Conservation (phyloP, 306 rosid species). For the Clitoria ternatea region DNA sequence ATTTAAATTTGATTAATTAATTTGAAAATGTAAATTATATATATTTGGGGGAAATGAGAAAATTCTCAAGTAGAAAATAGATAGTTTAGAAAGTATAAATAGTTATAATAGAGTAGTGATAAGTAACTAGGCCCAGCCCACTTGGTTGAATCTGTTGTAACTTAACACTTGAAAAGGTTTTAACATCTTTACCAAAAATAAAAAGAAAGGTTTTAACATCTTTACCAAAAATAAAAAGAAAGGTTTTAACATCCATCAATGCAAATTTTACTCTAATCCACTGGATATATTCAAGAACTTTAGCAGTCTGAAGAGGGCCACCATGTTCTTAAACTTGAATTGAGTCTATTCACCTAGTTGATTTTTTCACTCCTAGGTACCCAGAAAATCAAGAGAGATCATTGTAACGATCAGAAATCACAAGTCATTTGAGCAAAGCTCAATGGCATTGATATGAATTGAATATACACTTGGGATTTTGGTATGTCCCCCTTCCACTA, state of each 20-base stretch:
- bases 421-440: background rate
- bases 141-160: no score
- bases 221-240: no score
- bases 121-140: no score
- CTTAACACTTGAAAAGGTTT: no score
- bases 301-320: background rate
- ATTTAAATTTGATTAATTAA: no score
- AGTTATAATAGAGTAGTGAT: no score
- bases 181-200: no score
- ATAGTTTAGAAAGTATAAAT: no score
- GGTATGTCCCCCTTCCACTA: constrained; percentile 1
- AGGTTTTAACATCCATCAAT: background rate
- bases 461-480: constrained; percentile 21
- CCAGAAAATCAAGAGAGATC: background rate
- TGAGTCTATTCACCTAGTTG: background rate
- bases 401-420: background rate
- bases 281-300: background rate
- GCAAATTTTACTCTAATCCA: background rate
- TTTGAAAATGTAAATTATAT: no score
- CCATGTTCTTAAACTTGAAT: background rate
- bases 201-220: no score
- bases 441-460: constrained; percentile 19
- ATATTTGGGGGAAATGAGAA: no score
- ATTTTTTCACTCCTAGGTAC: background rate
- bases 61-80: no score